Base-by-base conservation (phyloP, 768 basidiomycete species). In the Sarcomyxa edulis region DNA sequence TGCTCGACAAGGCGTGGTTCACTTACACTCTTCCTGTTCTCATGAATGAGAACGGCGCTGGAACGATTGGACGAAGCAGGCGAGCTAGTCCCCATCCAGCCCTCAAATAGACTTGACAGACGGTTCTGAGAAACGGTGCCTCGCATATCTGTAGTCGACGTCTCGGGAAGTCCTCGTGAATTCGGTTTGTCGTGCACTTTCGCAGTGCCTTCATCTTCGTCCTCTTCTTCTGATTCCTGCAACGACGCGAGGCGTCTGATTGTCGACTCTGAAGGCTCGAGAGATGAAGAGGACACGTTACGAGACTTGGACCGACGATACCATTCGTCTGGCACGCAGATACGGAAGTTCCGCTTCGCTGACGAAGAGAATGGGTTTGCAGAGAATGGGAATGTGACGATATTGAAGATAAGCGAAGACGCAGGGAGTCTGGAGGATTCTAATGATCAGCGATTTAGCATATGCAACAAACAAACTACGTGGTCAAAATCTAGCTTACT, bases 321-420 rank as follows among this genome's bases (percentile, higher is more conserved):
- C 88, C 82, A 90, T 51, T 83, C 81, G 37, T 84, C 84, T 2
- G 84, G 84, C 6, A 91, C 76, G 44, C 80, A 84, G 39, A 89
- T 72, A 19, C 71, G 68, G 51, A 84, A 76, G 6, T 47, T 52
- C 7, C 75, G 74, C 14, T 50, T 61, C 1, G 70, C 69, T 20
- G 54, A 47, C 3, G 60, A 49, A n/a, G 62, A 59, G 46, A 69
- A 67, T 1, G 67, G 64, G 46, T 72, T 72, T 7, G 65, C 47
- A 35, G 53, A 49, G 26, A 61, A 63, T 0, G 73, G 64, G 10
- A 61, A 60, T 33, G 53, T 56, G 12, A 76, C 38, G 25, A 78
- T 53, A n/a, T 64, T 54, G 19, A 66, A 71, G 3, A 80, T 47
- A 1, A 59, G 37, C 7, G 66, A 67, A 15, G 67, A 62, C 23